These are phyloP conservation scores for Aspergillus glaucus DNA, from an alignment of 2,329 filamentous ascomycete species.

Conservation along the genomic window DNA sequence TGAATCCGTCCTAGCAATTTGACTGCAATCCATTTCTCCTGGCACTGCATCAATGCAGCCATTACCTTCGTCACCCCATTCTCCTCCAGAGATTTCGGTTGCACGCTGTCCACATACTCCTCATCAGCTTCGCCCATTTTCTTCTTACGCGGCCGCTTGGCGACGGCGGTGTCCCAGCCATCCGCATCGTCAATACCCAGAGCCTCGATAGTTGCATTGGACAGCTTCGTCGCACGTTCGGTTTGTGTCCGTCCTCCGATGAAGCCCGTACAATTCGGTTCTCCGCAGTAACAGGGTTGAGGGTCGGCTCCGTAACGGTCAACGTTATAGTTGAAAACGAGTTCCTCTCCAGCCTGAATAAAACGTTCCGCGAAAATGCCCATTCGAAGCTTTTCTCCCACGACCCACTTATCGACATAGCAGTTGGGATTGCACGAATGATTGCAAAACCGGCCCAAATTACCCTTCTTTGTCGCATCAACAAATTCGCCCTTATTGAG, in stretches of 20 bases:
- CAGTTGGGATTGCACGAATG: constrained; percentile 98
- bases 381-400: constrained; percentile 95
- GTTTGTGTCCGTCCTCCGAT: constrained; percentile 98
- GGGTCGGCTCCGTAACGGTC: constrained; percentile 96
- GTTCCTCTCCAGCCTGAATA: constrained; percentile 82
- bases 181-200: constrained; percentile 91
- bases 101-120: constrained; percentile 86
- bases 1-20: constrained; percentile 89
- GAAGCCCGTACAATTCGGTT: constrained; percentile 89
- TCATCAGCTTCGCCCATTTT: constrained; percentile 86
- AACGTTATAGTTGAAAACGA: constrained; percentile 99
- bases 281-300: constrained; percentile 93
- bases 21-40: constrained; percentile 98
- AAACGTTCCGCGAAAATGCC: constrained; percentile 89
- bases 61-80: constrained; percentile 88
- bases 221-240: constrained; percentile 85
- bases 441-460: constrained; percentile 95
- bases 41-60: constrained; percentile 93
- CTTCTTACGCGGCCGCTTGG: constrained; percentile 89
- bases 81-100: constrained; percentile 72
- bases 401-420: constrained; percentile 99
- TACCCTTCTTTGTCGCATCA: constrained; percentile 93
- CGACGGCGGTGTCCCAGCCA: constrained; percentile 82
- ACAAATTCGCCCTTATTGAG: constrained; percentile 94
- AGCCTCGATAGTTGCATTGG: constrained; percentile 83